Conservation (phyloP, 176 grass and related monocot species). For the Avena insularis region DNA sequence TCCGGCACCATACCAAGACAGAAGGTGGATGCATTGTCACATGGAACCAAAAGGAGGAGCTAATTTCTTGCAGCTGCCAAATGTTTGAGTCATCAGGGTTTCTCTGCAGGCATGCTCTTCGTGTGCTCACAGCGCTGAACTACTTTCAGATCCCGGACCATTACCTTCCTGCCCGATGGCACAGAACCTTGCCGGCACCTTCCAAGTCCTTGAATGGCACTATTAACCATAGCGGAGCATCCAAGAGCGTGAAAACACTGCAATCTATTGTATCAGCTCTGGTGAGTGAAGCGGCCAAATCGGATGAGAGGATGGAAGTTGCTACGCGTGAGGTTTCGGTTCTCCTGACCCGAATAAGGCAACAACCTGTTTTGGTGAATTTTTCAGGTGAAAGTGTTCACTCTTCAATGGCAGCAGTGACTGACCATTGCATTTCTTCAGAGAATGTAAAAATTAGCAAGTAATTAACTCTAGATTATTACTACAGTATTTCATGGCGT, state of each 20-base stretch:
- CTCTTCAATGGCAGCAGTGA: slow-evolving; percentile 9
- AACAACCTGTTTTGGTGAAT: slow-evolving; percentile 27
- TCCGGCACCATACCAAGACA: slow-evolving; percentile 58
- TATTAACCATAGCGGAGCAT: slow-evolving; percentile 29
- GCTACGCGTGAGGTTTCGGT: slow-evolving; percentile 51
- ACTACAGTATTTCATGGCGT: not conserved
- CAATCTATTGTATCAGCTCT: slow-evolving; percentile 59
- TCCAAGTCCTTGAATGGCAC: slow-evolving; percentile 32
- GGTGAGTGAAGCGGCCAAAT: slow-evolving; percentile 65
- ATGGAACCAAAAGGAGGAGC: slow-evolving; percentile 63
- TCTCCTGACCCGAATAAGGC: slow-evolving; percentile 60
- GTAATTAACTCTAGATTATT: not conserved
- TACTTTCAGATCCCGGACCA: slow-evolving; percentile 70
- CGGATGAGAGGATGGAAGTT: slow-evolving; percentile 66
- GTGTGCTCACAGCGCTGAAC: slow-evolving; percentile 54
- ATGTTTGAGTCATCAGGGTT: slow-evolving; percentile 74
- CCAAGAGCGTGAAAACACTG: slow-evolving; percentile 45
- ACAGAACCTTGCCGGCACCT: slow-evolving; percentile 25
- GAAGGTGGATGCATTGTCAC: slow-evolving; percentile 43
- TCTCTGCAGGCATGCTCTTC: slow-evolving; percentile 64
- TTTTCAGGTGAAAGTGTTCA: slow-evolving; percentile 34
- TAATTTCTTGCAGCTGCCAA: slow-evolving; percentile 73
- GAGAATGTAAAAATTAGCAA: slow-evolving; percentile 10
- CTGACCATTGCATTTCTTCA: not conserved
- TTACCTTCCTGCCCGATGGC: slow-evolving; percentile 67